Evolutionary conservation across 768 basidiomycete genomes (phyloP), one percentile per base, ranked within the genome.

Genomic region (Tricholoma flavovirens): DNA sequence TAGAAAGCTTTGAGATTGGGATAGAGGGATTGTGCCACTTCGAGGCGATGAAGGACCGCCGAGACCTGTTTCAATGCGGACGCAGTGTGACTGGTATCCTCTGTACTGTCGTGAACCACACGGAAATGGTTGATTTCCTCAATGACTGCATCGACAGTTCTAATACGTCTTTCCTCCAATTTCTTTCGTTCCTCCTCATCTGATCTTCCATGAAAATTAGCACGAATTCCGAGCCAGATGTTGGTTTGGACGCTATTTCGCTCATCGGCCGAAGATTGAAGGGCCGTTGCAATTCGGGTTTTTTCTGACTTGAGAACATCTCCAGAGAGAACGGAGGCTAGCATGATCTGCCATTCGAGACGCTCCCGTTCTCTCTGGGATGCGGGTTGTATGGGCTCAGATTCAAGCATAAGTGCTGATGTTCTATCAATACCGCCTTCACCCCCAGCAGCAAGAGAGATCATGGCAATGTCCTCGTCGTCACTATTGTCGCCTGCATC

Each of bases 241-340:
- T 86, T 84, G 45, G 82, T 72, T 66, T 84, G 81, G 59, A 81
- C 71, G 68, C 80, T 81, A 66, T 84, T 79, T 71, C 87, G 81
- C 72, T 87, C 84, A 56, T 90, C 86, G 7, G 78, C 78, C 17
- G 82, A 79, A 19, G 84, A 81, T 60, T 87, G 83, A 50, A 93
- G 74, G 14, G 84, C 89, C 48, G 84, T 85, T 26, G 89, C 88
- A 57, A 98, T 94, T 55, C 97, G 84, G 22, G 89, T 90, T 73
- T 93, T 97, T 74, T 98, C 97, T 0, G 92, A 89, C 68, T 88
- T 92, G 60, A 99, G 82, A 10, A 99, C 93, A 64, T 98, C 95
- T 9, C 97, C 95, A 29, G 84, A 83, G 46, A 99, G 79, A 22
- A 98, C 96, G 29, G 94, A 96, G 11, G 91, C 83, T 30, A 98